Conservation (phyloP, 164 flowering plant species). For the Magnolia changhungtana region DNA sequence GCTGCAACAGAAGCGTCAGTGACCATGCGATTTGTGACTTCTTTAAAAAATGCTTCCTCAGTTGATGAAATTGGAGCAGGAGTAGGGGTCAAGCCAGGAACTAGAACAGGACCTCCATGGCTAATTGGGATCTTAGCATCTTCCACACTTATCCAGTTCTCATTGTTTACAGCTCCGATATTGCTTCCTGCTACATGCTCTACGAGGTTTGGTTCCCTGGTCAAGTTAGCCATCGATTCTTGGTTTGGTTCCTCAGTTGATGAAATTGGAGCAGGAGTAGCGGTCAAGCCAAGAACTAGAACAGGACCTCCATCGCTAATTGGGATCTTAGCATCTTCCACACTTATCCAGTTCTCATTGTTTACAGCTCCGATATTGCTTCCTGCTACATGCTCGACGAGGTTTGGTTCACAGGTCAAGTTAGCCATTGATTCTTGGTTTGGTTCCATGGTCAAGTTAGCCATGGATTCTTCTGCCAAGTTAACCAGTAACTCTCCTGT, state of each 20-base stretch:
- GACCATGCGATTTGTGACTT: slow-evolving; percentile 13
- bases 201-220: neutral
- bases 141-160: slow-evolving; percentile 1
- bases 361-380: slow-evolving; percentile 17
- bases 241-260: slow-evolving; percentile 3
- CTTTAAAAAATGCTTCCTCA: slow-evolving; percentile 17
- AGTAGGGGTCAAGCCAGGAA: slow-evolving; percentile 41
- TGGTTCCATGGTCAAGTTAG: neutral
- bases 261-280: slow-evolving; percentile 9
- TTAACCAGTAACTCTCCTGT: neutral
- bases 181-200: slow-evolving; percentile 14
- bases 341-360: neutral
- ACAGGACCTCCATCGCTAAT: slow-evolving; percentile 20
- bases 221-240: slow-evolving; percentile 20
- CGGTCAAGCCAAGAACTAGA: slow-evolving; percentile 41
- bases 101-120: slow-evolving; percentile 22
- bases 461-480: neutral
- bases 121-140: slow-evolving; percentile 12
- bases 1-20: slow-evolving; percentile 16
- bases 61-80: slow-evolving; percentile 6
- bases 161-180: slow-evolving; percentile 8
- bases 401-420: neutral
- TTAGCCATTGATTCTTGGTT: slow-evolving; percentile 19
- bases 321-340: slow-evolving; percentile 11
- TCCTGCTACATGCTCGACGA: slow-evolving; percentile 5